Conservation (phyloP, 192 early-diverging fungal species). For the Mortierella antarctica region DNA sequence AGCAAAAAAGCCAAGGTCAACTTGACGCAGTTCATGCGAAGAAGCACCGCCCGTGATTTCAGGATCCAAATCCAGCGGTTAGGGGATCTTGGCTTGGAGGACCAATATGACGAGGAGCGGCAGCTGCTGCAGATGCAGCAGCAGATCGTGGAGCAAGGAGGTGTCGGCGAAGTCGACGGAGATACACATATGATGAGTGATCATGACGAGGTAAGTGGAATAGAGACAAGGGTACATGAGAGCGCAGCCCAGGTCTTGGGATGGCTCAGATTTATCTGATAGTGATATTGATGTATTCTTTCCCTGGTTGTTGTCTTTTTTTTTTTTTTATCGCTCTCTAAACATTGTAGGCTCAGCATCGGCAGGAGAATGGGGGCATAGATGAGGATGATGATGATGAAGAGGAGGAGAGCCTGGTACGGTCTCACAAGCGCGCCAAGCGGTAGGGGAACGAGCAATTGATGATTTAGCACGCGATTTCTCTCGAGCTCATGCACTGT, state of each 20-base stretch:
- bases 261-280: not conserved
- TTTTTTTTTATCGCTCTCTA: not conserved
- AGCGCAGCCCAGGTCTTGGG: no score
- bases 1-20: slow-evolving; percentile 77
- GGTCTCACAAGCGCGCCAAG: slow-evolving; percentile 32
- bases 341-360: slow-evolving; percentile 10
- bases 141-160: not conserved
- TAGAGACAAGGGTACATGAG: not conserved
- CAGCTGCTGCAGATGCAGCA: slow-evolving; percentile 25
- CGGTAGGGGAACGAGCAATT: not conserved
- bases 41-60: slow-evolving; percentile 85
- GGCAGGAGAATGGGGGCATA: slow-evolving; percentile 8
- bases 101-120: slow-evolving; percentile 48
- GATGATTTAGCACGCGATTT: not conserved
- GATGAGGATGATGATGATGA: slow-evolving; percentile 13
- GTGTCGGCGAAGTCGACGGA: slow-evolving; percentile 2
- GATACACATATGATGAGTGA: slow-evolving; percentile 17
- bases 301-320: not conserved
- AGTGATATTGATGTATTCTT: not conserved
- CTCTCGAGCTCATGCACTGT: not conserved
- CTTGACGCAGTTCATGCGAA: slow-evolving; percentile 79
- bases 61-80: slow-evolving; percentile 67
- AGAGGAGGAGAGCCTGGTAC: slow-evolving; percentile 32
- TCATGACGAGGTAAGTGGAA: slow-evolving; percentile 18
- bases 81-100: slow-evolving; percentile 53